phyloP scores from a whole-genome alignment of 148 eudicot genomes.

The Camellia japonica region DNA sequence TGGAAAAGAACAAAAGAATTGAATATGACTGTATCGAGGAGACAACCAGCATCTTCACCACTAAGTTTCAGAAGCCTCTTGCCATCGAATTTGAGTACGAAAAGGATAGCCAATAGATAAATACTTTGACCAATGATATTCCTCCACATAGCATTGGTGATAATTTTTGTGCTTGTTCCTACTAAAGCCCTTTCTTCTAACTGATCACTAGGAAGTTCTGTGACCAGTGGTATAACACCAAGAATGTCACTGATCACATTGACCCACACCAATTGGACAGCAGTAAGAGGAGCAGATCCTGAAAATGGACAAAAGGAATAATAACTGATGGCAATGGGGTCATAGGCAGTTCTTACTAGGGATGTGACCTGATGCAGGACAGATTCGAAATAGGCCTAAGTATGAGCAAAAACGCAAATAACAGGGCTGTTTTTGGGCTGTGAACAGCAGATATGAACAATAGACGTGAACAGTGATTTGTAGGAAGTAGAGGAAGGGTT shows the following conservation, averaged over 20 bases:
- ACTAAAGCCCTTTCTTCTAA: conserved; percentile 79
- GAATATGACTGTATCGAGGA: conserved; percentile 80
- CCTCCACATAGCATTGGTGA: conserved; percentile 85
- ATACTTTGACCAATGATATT: conserved; percentile 86
- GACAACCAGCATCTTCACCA: conserved; percentile 53
- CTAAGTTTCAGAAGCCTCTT: conserved; percentile 46
- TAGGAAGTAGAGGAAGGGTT: not conserved
- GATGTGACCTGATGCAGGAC: no score
- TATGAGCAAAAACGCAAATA: no score
- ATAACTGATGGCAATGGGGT: no score
- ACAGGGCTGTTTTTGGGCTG: no score
- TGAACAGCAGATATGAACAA: no score
- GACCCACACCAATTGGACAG: conserved; percentile 92
- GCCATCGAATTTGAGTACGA: conserved; percentile 68
- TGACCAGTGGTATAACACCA: conserved; percentile 88
- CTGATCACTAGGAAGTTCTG: conserved; percentile 79
- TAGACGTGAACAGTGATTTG: no score
- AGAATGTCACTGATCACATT: conserved; percentile 95
- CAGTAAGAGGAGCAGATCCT: conserved; percentile 98
- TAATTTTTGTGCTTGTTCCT: conserved; percentile 54
- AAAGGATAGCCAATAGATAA: conserved; percentile 68
- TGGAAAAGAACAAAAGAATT: conserved; percentile 92
- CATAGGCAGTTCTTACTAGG: not conserved
- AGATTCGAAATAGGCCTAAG: no score
- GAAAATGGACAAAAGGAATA: not conserved